Base-by-base conservation (phyloP, 2,329 filamentous ascomycete species). In the Neofusicoccum cordaticola region DNA sequence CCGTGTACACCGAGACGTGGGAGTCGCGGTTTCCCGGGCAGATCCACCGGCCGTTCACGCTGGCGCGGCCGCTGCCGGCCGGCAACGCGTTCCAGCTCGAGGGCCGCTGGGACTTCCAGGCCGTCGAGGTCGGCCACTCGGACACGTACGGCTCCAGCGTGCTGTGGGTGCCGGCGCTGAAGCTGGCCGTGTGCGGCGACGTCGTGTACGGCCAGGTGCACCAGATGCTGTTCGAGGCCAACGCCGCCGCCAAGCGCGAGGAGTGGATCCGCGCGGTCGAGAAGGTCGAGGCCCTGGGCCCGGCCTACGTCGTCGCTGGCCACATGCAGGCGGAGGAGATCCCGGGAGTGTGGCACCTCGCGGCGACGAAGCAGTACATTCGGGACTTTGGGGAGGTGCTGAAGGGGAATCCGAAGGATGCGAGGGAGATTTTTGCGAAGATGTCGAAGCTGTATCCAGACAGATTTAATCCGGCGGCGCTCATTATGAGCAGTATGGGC, bases 161-260 rank as follows among this genome's bases (percentile, higher is more conserved):
- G 1, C 71, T 81, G 3, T 73, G 73, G 57, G 71, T 78, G 0
- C 78, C 78, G 0, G 68, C 70, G 12, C 53, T 81, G 1, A 65
- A 64, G 3, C 71, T 80, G 4, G 78, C 73, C 0, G 75, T 77
- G 1, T 72, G 71, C 0, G 78, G 79, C 1, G 79, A 81, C 65
- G 73, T 75, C 22, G 75, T 79, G 0, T 80, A 80, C 62, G 76
- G 76, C 0, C 69, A 77, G 22, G 70, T 73, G 4, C 74, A 78
- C 51, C 75, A 77, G 67, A 74, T 72, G 66, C 68, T 80, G 1
- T 69, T 66, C 3, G 77, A 79, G 57, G 71, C 73, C 0, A 74
- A 73, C 47, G 79, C 75, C 1, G 63, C 69, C 2, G 69, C 69
- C 1, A 71, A 73, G 62, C 67, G 76, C 0, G 62, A 68, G 8